Evolutionary conservation across 1,139 yeast species (phyloP), one percentile per base, ranked within the genome.

Genomic region (Pichia sorboxylosa): DNA sequence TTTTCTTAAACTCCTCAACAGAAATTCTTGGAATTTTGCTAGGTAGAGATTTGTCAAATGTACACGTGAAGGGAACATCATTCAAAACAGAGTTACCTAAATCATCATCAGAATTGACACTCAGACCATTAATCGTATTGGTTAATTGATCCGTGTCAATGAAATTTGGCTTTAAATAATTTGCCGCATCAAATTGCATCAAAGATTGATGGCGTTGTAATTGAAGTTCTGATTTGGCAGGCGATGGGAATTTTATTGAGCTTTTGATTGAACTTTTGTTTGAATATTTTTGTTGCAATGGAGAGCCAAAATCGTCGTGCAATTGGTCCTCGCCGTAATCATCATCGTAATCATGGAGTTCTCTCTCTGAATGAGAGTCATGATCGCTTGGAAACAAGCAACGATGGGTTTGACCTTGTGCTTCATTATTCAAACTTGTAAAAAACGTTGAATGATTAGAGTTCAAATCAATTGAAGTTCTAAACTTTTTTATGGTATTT

Each of bases 1-100:
- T 69, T 27, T 65, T 65, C 42, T 70, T 65, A 50, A 90, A 58
- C 27, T 85, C 78, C 26, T 64, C 65, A 20, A 73, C 76, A 33
- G 66, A 67, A 36, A 90, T 83, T 34, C 95, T 65, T 16, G 90
- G 90, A 40, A 41, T 33, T 23, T 32, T 32, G 18, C 34, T 24
- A n/a, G n/a, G n/a, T n/a, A n/a, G n/a, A n/a, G n/a, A n/a, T n/a
- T n/a, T n/a, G n/a, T n/a, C n/a, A n/a, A n/a, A n/a, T n/a, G n/a
- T n/a, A 19, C 22, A 19, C 11, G 26, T 17, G 19, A 38, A 31
- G 9, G 38, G 30, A 8, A 27, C 34, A 24, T 38, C 33, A 24
- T 34, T 23, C 9, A 38, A 15, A 8, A 36, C 33, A 4, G 39
- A 38, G 24, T 38, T 36, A 21, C 40, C 40, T 23, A 14, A 16